Evolutionary conservation across 2,329 filamentous ascomycete genomes (phyloP).

Genomic region (Pseudocercospora eumusae): DNA sequence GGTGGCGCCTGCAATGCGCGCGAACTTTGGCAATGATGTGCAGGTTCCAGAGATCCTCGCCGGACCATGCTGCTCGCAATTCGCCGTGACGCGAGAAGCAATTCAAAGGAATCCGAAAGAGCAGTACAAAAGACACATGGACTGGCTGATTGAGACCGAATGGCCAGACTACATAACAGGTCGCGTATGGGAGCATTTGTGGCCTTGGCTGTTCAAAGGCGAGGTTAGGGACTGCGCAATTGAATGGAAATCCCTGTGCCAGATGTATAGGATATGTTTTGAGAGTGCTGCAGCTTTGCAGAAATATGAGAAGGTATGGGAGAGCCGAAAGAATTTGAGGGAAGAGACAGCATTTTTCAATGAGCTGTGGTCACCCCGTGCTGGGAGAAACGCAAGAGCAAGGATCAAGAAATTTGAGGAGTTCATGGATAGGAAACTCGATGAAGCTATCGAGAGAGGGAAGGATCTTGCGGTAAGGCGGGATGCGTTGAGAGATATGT

Average conservation of each 20-base stretch:
- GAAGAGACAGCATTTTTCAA: slow-evolving; percentile 21
- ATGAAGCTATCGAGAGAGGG: slow-evolving; percentile 10
- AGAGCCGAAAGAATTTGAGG: slow-evolving; percentile 21
- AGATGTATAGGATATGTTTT: slow-evolving; percentile 29
- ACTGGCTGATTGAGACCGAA: slow-evolving; percentile 20
- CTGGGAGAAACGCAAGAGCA: slow-evolving; percentile 10
- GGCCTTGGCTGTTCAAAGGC: slow-evolving; percentile 27
- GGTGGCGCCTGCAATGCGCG: slow-evolving; percentile 22
- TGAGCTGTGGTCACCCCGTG: slow-evolving; percentile 20
- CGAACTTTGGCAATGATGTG: slow-evolving; percentile 25
- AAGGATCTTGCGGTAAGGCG: background rate
- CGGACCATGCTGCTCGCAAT: slow-evolving; percentile 31
- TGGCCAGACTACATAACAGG: slow-evolving; percentile 25
- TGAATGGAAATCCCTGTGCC: slow-evolving; percentile 23
- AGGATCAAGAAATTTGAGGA: slow-evolving; percentile 12
- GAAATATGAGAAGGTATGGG: slow-evolving; percentile 28
- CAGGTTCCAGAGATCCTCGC: slow-evolving; percentile 25
- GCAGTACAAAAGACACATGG: slow-evolving; percentile 23
- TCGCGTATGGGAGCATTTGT: slow-evolving; percentile 31
- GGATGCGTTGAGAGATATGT: background rate
- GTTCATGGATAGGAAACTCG: slow-evolving; percentile 15
- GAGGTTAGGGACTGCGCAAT: slow-evolving; percentile 22
- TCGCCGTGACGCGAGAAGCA: slow-evolving; percentile 24
- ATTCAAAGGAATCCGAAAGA: slow-evolving; percentile 18
- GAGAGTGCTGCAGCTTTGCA: slow-evolving; percentile 8